Conservation (phyloP, 2,329 filamentous ascomycete species). For the Colletotrichum magnum region DNA sequence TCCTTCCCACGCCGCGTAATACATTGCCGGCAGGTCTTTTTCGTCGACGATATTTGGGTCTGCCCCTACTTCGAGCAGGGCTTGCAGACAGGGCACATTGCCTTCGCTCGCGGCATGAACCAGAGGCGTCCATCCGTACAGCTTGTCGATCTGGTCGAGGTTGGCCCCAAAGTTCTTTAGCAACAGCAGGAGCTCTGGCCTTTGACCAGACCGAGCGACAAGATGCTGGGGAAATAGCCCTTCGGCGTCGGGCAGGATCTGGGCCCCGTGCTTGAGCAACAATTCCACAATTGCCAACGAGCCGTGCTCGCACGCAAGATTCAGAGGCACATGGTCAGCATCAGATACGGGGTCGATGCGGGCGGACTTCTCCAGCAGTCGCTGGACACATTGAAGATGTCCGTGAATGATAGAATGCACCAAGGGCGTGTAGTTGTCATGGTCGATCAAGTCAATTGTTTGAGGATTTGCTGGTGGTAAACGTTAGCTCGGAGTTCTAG, state of each 20-base stretch:
- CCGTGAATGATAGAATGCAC: slow-evolving; percentile 96
- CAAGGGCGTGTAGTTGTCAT: slow-evolving; percentile 96
- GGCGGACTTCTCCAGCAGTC: slow-evolving; percentile 83
- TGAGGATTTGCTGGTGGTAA: slow-evolving; percentile 70
- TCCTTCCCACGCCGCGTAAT: slow-evolving; percentile 98
- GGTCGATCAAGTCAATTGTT: slow-evolving; percentile 90
- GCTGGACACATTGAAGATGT: slow-evolving; percentile 83
- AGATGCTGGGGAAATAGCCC: slow-evolving; percentile 97
- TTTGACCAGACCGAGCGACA: slow-evolving; percentile 89
- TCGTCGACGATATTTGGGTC: slow-evolving; percentile 88
- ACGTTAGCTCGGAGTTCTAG: slow-evolving; percentile 35
- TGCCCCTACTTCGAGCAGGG: slow-evolving; percentile 83
- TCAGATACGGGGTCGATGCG: slow-evolving; percentile 88
- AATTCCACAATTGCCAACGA: slow-evolving; percentile 88
- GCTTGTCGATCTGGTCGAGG: slow-evolving; percentile 91
- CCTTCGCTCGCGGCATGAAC: slow-evolving; percentile 98
- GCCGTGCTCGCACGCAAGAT: slow-evolving; percentile 94
- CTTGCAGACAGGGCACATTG: slow-evolving; percentile 88
- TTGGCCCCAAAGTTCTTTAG: slow-evolving; percentile 90
- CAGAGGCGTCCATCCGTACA: slow-evolving; percentile 97
- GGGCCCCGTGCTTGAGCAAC: slow-evolving; percentile 83
- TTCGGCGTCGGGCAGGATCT: slow-evolving; percentile 93
- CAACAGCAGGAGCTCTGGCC: slow-evolving; percentile 82
- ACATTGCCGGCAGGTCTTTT: slow-evolving; percentile 94
- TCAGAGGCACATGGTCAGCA: slow-evolving; percentile 92